Evolutionary conservation across 2,329 filamentous ascomycete genomes (phyloP).

Genomic region (Tolypocladium inflatum): DNA sequence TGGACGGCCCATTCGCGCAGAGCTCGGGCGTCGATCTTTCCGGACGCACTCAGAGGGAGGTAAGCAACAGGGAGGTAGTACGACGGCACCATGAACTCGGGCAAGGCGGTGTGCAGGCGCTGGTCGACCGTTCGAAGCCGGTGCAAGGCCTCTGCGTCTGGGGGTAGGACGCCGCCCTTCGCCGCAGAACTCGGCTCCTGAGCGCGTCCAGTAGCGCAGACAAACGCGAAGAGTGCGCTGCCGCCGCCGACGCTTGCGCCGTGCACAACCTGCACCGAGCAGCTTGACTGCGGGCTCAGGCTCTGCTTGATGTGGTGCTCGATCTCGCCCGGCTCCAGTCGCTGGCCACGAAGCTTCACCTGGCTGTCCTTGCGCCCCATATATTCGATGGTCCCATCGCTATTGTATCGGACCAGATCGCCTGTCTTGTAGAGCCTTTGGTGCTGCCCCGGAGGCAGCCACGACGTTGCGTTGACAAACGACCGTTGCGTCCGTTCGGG

Average conservation of each 20-base stretch:
- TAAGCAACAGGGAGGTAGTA: too few species aligned
- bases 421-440: not conserved
- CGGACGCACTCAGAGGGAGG: too few species aligned
- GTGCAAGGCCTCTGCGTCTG: not conserved
- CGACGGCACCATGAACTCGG: too few species aligned
- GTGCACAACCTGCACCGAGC: too few species aligned
- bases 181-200: not conserved
- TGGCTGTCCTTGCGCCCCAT: not conserved
- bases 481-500: not conserved
- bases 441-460: not conserved
- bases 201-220: not conserved
- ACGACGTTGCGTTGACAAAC: not conserved
- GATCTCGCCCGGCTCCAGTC: not conserved
- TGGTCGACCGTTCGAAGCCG: too few species aligned
- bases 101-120: too few species aligned
- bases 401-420: not conserved
- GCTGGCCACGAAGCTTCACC: not conserved
- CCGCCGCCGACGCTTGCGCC: not conserved
- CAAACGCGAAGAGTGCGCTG: not conserved
- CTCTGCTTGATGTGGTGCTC: not conserved
- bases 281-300: too few species aligned
- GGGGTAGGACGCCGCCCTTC: not conserved
- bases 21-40: too few species aligned
- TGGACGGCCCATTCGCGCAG: too few species aligned
- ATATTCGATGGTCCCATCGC: not conserved